Conservation (phyloP, 2,329 filamentous ascomycete species). For the Cordyceps tenuipes region DNA sequence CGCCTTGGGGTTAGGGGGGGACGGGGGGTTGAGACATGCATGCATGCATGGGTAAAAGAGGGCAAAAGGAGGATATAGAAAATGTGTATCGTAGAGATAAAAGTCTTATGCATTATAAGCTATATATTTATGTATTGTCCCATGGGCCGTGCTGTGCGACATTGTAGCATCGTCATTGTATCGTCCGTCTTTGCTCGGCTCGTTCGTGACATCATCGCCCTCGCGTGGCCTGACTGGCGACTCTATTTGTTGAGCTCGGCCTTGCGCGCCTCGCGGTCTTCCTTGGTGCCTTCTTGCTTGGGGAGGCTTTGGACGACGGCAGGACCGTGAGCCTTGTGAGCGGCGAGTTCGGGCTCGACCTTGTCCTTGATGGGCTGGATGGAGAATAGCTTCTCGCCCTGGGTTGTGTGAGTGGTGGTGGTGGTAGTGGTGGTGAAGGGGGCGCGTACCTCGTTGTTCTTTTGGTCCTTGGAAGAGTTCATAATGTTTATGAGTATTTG, state of each 20-base stretch:
- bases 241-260: conserved; percentile 54
- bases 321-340: conserved; percentile 49
- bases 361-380: conserved; percentile 38
- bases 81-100: background rate
- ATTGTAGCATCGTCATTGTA: background rate
- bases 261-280: conserved; percentile 58
- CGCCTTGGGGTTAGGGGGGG: background rate
- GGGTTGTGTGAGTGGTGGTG: conserved; percentile 11
- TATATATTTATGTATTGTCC: background rate
- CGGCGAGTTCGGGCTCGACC: conserved; percentile 39
- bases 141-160: background rate
- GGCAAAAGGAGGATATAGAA: background rate
- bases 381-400: conserved; percentile 37
- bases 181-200: background rate
- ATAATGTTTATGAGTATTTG: conserved; percentile 15
- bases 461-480: conserved; percentile 22
- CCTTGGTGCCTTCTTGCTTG: conserved; percentile 53
- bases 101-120: background rate
- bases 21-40: background rate
- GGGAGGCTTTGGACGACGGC: conserved; percentile 46
- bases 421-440: background rate
- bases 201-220: conserved; percentile 18
- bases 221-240: conserved; percentile 10
- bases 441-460: conserved; percentile 23
- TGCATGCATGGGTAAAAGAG: background rate